Base-by-base conservation (phyloP, 129 eudicot species). In the Solidago caesia region DNA sequence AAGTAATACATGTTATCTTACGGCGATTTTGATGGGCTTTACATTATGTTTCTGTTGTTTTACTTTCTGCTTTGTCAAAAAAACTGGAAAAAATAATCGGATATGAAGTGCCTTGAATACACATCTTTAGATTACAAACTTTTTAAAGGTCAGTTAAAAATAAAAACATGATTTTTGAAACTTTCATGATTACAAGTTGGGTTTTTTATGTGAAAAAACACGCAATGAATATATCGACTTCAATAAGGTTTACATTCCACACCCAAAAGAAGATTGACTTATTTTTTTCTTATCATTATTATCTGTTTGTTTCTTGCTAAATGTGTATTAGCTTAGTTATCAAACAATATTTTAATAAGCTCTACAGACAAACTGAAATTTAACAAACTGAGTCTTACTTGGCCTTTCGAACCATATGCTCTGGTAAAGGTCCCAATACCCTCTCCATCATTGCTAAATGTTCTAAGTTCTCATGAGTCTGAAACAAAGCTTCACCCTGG, bases 371-470 rank as follows among this genome's bases (percentile, higher is more conserved):
- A 3, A 10, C 11, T 4, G 10, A 42, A 43, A 6, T 60, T 16
- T n/a, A 63, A 7, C 47, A 48, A 72, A 45, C 29, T n/a, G 29
- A 7, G 52, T 75, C 91, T 83, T 83, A 90, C 98, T 77, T 81
- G 51, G 91, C 92, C 65, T 64, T 88, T 44, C 64, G 84, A 64
- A 82, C 62, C 98, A 93, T 88, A 65, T 93, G 97, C 79, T 88
- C 87, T 2, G 98, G 97, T 58, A 93, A 77, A 64, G 96, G 96
- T 59, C 97, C 97, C 75, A 93, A 80, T 15, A 93, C 97, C 79
- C 91, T 85, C 88, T 93, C 98, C 98, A 90, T 93, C 98, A 93
- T 93, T 61, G 97, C 98, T 79, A 93, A 72, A 69, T 93, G 98
- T 74, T 93, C 98, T 70, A 93, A 80, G 73, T 93, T 93, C 79